phyloP scores from a whole-genome alignment of 257 asterid genomes.

The Gentiana straminea region DNA sequence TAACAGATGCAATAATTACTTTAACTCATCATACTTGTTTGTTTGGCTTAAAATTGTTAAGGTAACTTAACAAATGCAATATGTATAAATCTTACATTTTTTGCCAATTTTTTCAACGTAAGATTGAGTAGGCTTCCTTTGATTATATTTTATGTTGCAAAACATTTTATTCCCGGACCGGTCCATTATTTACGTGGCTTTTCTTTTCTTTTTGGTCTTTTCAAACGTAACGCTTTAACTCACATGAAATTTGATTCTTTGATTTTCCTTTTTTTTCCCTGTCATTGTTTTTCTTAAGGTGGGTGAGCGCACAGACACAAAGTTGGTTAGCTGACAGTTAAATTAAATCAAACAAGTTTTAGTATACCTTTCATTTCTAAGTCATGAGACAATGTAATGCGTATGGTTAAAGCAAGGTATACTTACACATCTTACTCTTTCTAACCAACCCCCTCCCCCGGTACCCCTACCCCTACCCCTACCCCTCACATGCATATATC shows the following conservation, averaged over 20 bases:
- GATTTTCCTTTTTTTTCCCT: not conserved
- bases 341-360: slow-evolving; percentile 36
- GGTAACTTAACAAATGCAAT: too few species aligned
- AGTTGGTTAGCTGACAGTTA: slow-evolving; percentile 14
- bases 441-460: slow-evolving; percentile 8
- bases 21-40: too few species aligned
- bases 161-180: too few species aligned
- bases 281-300: slow-evolving; percentile 8
- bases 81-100: too few species aligned
- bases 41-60: too few species aligned
- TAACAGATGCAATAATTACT: too few species aligned
- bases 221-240: not conserved
- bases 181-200: not conserved
- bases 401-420: slow-evolving; percentile 28
- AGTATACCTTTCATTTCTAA: slow-evolving; percentile 35
- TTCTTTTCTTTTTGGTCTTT: not conserved
- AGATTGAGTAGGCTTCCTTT: too few species aligned
- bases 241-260: not conserved
- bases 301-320: slow-evolving; percentile 16
- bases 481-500: slow-evolving; percentile 11
- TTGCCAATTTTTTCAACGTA: too few species aligned
- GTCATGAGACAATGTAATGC: slow-evolving; percentile 28
- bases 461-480: slow-evolving; percentile 1
- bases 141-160: too few species aligned
- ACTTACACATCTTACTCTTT: too few species aligned